Conservation (phyloP, 345 rosid genomes). For the Boechera stricta region DNA sequence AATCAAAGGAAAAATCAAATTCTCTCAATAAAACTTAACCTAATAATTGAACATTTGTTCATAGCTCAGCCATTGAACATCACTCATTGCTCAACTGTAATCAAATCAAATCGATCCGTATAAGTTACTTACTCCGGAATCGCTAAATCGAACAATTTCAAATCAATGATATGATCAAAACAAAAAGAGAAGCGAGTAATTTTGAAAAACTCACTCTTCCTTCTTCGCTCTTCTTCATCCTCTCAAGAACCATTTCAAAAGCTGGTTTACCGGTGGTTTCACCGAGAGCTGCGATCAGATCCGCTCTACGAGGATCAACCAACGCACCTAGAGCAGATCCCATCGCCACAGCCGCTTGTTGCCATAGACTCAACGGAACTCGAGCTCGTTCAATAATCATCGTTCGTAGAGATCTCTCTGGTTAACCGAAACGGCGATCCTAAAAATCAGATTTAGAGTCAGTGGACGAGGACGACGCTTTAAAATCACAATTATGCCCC, state of each 20-base stretch:
- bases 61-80: neutral
- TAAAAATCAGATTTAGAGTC: neutral
- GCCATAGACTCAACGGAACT: conserved; percentile 61
- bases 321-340: conserved; percentile 77
- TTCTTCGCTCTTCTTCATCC: conserved; percentile 71
- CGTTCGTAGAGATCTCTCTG: neutral
- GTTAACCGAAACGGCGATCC: conserved; percentile 18
- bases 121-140: no score
- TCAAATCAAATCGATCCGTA: no score
- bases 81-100: neutral
- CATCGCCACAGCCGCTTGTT: conserved; percentile 72
- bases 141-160: neutral
- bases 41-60: neutral
- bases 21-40: neutral
- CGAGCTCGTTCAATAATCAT: conserved; percentile 52
- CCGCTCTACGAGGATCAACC: conserved; percentile 69
- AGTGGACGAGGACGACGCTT: no score
- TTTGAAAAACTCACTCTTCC: conserved; percentile 56
- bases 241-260: conserved; percentile 68
- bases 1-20: neutral
- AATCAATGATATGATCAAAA: neutral
- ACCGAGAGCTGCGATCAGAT: conserved; percentile 76
- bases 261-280: conserved; percentile 80
- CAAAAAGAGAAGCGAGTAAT: neutral
- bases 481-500: neutral